A percentile compares a stretch with the other conserved stretches of the same genome.
These are phyloP conservation scores for Diaporthe ampelina DNA, from an alignment of 2,329 filamentous ascomycete species.

Conservation along the genomic window DNA sequence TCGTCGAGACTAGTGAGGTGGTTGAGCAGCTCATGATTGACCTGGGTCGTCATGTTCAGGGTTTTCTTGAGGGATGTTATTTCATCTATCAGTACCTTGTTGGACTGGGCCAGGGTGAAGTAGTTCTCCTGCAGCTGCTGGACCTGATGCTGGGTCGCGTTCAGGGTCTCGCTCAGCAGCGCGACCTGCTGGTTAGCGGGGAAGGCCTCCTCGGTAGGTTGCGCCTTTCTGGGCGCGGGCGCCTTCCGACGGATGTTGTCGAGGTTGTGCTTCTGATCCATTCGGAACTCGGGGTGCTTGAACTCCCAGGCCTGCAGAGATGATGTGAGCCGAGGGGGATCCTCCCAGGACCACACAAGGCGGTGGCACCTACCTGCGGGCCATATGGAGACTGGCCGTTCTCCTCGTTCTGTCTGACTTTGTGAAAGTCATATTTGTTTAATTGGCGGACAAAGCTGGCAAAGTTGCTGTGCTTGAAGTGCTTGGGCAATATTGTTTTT, in stretches of 20 bases:
- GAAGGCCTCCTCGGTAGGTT: slow-evolving; percentile 77
- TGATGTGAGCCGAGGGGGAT: slow-evolving; percentile 47
- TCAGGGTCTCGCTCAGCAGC: slow-evolving; percentile 87
- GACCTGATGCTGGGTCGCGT: slow-evolving; percentile 92
- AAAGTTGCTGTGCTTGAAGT: slow-evolving; percentile 99
- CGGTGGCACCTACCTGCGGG: slow-evolving; percentile 70
- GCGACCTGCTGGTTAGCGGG: slow-evolving; percentile 87
- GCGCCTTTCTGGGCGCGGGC: slow-evolving; percentile 85
- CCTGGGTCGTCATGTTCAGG: slow-evolving; percentile 70
- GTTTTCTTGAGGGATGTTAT: slow-evolving; percentile 73
- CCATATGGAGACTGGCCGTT: slow-evolving; percentile 86
- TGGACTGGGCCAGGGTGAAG: slow-evolving; percentile 78
- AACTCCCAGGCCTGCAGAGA: slow-evolving; percentile 87
- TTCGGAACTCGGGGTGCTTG: slow-evolving; percentile 95
- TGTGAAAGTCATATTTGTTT: slow-evolving; percentile 99
- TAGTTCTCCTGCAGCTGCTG: slow-evolving; percentile 89
- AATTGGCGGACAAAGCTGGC: slow-evolving; percentile 95
- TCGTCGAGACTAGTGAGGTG: slow-evolving; percentile 66
- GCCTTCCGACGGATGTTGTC: slow-evolving; percentile 98
- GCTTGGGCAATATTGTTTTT: slow-evolving; percentile 94
- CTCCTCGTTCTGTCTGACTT: slow-evolving; percentile 93
- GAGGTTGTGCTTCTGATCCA: slow-evolving; percentile 94
- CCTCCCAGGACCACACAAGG: slow-evolving; percentile 10
- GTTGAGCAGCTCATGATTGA: slow-evolving; percentile 70
- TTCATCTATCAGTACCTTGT: slow-evolving; percentile 73